Conservation (phyloP, 2,329 filamentous ascomycete species). For the Pseudocercospora macadamiae region DNA sequence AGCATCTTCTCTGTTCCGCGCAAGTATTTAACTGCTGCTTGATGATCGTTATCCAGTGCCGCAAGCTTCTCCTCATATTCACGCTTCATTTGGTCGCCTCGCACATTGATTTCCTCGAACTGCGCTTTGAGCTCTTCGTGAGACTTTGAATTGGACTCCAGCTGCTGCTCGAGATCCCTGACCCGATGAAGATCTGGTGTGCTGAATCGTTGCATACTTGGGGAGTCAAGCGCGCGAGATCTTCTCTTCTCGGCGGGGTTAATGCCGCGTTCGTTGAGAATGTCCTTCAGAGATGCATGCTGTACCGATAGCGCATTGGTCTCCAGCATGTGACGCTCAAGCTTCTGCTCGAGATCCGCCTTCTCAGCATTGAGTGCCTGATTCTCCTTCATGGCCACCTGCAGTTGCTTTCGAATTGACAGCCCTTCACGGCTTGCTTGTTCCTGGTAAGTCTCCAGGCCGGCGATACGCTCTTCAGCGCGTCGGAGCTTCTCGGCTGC, state of each 20-base stretch:
- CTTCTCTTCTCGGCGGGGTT: slow-evolving; percentile 74
- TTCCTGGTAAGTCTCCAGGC: slow-evolving; percentile 94
- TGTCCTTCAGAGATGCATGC: slow-evolving; percentile 89
- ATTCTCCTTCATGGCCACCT: slow-evolving; percentile 78
- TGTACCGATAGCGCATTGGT: slow-evolving; percentile 92
- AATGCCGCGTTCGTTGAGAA: slow-evolving; percentile 85
- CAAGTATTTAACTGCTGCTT: slow-evolving; percentile 96
- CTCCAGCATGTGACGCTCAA: slow-evolving; percentile 86
- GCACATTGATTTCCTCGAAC: slow-evolving; percentile 75
- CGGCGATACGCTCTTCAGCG: slow-evolving; percentile 95
- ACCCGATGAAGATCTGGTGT: slow-evolving; percentile 79
- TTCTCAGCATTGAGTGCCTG: slow-evolving; percentile 81
- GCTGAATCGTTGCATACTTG: slow-evolving; percentile 66
- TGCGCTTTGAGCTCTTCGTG: slow-evolving; percentile 83
- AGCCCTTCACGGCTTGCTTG: slow-evolving; percentile 93
- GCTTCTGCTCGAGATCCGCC: slow-evolving; percentile 76
- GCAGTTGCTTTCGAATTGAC: slow-evolving; percentile 84
- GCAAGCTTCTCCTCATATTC: slow-evolving; percentile 90
- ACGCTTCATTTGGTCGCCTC: slow-evolving; percentile 83
- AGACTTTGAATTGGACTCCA: slow-evolving; percentile 73
- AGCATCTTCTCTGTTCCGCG: slow-evolving; percentile 99
- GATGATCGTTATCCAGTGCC: slow-evolving; percentile 95
- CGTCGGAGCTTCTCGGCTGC: slow-evolving; percentile 87
- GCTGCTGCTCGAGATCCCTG: slow-evolving; percentile 84
- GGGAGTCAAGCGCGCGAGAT: slow-evolving; percentile 71